These are phyloP conservation scores for Iris macrosiphon DNA, from an alignment of 106 monocot species.

Conservation along the genomic window DNA sequence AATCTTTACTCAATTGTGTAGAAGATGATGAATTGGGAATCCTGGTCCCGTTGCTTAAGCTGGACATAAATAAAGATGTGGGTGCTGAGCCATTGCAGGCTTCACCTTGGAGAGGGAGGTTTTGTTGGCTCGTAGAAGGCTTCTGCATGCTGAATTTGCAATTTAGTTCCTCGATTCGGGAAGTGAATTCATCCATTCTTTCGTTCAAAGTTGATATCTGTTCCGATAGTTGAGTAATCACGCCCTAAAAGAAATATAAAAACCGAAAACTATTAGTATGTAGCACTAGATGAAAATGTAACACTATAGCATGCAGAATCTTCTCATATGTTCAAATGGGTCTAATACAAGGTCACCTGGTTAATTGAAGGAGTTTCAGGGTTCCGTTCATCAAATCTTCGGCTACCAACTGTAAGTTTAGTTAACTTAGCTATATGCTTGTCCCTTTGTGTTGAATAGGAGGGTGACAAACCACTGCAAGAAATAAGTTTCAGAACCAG, in stretches of 20 bases:
- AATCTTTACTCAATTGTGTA: conserved; percentile 50
- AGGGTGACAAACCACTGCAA: neutral
- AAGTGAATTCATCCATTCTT: conserved; percentile 64
- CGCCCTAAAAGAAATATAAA: conserved; percentile 29
- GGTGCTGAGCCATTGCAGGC: conserved; percentile 49
- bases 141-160: conserved; percentile 35
- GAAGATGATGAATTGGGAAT: conserved; percentile 53
- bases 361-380: neutral
- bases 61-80: conserved; percentile 47
- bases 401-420: neutral
- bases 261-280: neutral
- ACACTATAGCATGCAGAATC: too few species aligned
- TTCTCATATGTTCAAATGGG: too few species aligned
- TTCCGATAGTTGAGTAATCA: conserved; percentile 51
- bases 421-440: neutral
- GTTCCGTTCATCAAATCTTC: neutral
- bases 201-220: conserved; percentile 73
- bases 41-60: conserved; percentile 50
- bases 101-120: conserved; percentile 33
- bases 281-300: neutral
- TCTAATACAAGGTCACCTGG: neutral
- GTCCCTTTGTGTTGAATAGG: neutral
- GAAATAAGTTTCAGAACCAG: neutral
- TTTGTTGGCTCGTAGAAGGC: conserved; percentile 39
- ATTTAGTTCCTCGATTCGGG: conserved; percentile 57